These are phyloP conservation scores for Russula griseocarnosa DNA, from an alignment of 768 basidiomycete genomes.

Conservation along the genomic window DNA sequence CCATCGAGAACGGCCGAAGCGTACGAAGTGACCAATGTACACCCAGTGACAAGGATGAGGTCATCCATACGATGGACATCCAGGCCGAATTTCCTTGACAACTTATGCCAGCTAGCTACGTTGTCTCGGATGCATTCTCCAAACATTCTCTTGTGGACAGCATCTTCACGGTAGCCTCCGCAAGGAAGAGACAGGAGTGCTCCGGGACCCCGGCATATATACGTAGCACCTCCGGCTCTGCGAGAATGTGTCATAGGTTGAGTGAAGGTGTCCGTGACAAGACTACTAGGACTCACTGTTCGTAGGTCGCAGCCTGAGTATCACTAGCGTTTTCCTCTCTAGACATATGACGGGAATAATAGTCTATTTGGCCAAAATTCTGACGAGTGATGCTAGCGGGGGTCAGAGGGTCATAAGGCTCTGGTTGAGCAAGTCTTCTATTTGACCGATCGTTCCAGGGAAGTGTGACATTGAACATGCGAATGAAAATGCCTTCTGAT, in stretches of 20 bases:
- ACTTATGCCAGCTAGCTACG: not conserved
- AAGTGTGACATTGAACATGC: no score
- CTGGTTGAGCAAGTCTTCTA: no score
- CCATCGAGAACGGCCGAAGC: not conserved
- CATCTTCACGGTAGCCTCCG: not conserved
- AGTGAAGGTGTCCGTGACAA: not conserved
- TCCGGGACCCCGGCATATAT: not conserved
- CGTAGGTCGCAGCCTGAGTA: not conserved
- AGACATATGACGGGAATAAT: not conserved
- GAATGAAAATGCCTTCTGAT: no score
- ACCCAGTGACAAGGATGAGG: not conserved
- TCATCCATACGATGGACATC: conserved; percentile 10
- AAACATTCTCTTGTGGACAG: not conserved
- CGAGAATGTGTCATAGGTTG: not conserved
- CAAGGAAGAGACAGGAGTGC: conserved; percentile 3
- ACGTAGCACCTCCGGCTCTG: not conserved
- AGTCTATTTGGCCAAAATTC: not conserved
- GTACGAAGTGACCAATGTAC: conserved; percentile 10
- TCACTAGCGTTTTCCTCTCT: not conserved
- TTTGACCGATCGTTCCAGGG: no score
- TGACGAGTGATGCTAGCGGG: not conserved
- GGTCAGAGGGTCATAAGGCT: no score
- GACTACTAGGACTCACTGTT: not conserved
- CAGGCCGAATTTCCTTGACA: not conserved
- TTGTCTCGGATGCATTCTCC: not conserved